Evolutionary conservation across 2,329 filamentous ascomycete genomes (phyloP).

Genomic region (Fusarium nisikadoi): DNA sequence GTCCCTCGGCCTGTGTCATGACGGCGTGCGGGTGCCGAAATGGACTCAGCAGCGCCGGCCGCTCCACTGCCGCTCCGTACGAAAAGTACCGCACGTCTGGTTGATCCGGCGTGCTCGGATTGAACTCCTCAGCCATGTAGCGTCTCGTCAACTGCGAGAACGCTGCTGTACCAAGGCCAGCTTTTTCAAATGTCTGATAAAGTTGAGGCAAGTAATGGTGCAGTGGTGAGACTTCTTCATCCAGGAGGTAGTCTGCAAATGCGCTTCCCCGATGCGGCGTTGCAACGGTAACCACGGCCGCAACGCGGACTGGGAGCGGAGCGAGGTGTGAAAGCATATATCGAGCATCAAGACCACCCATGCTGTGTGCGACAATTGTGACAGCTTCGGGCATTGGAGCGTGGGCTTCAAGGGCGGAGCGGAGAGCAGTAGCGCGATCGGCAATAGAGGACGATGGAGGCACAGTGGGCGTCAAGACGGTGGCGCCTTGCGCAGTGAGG

Average conservation of each 20-base stretch:
- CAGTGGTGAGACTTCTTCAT: slow-evolving; percentile 52
- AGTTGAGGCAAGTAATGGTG: slow-evolving; percentile 63
- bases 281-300: slow-evolving; percentile 64
- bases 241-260: slow-evolving; percentile 65
- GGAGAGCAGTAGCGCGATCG: slow-evolving; percentile 67
- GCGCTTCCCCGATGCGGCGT: slow-evolving; percentile 66
- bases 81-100: slow-evolving; percentile 68
- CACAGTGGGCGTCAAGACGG: slow-evolving; percentile 70
- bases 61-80: slow-evolving; percentile 64
- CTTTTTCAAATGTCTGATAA: slow-evolving; percentile 61
- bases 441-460: slow-evolving; percentile 71
- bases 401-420: slow-evolving; percentile 60
- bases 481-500: slow-evolving; percentile 61
- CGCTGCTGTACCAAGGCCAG: slow-evolving; percentile 67
- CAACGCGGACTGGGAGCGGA: slow-evolving; percentile 58
- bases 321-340: slow-evolving; percentile 71
- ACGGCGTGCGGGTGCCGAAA: slow-evolving; percentile 65
- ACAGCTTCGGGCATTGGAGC: slow-evolving; percentile 62
- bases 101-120: slow-evolving; percentile 65
- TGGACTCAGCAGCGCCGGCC: slow-evolving; percentile 70
- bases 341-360: slow-evolving; percentile 73
- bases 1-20: slow-evolving; percentile 63
- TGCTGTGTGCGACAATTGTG: slow-evolving; percentile 79
- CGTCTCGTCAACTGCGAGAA: slow-evolving; percentile 69
- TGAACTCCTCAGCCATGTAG: slow-evolving; percentile 70